Evolutionary conservation across 1,284 basidiomycete species (phyloP), one percentile per base, ranked within the genome.

Genomic region (Leccinum cinnamomeum): DNA sequence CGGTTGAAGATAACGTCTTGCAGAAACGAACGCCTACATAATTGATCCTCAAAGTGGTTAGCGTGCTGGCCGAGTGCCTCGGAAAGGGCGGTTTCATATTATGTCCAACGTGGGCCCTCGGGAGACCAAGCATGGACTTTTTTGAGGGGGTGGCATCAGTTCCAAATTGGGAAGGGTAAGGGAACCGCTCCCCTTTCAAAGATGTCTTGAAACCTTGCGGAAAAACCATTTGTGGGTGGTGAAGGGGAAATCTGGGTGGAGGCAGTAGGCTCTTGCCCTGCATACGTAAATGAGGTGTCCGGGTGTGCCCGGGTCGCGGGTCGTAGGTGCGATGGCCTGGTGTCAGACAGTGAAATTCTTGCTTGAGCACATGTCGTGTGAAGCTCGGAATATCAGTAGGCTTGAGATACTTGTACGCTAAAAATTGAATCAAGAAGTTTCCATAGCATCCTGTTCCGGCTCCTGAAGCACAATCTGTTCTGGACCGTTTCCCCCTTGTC

Each of bases 371-470:
- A 48, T 20, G 37, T 57, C 41, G 16, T 56, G 20, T n/a, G 33
- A 57, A 60, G 33, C 8, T 44, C 18, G 35, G n/a, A 48, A 20
- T 48, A 56, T 28, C 44, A 33, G 39, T 57, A 11, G 57, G 57
- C 54, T 25, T 23, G 53, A 18, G 53, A 60, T 20, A 30, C 23
- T 23, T 30, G 56, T 56, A 58, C 18, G 28, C 53, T 23, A 61
- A n/a, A 20, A 14, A 35, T 7, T n/a, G 46, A 25, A 60, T 70
- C 57, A 74, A 44, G 50, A 57, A 14, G 64, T 59, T 53, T 72
- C 76, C 71, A 75, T 71, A 60, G 73, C 73, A 37, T 76, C 76
- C 62, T 75, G 75, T 57, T 78, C 76, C 33, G 62, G 69, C 64
- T 79, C 80, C 59, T 74, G 71, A 54, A 77, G 67, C 20, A 78